Conservation (phyloP, 345 rosid species). For the Rhodamnia rubescens region DNA sequence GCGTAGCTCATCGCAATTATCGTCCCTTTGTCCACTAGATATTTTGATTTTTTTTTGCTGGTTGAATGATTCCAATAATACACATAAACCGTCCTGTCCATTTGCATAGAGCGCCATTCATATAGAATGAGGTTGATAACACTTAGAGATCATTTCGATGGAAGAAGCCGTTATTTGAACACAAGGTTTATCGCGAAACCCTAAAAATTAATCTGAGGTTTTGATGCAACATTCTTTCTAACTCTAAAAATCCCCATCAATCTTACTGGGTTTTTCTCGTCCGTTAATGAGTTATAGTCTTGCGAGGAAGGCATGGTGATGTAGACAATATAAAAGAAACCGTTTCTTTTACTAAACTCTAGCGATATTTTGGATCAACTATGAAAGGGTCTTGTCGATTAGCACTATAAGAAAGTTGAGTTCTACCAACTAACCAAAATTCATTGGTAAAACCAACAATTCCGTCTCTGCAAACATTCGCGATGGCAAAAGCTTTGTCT, state of each 20-base stretch:
- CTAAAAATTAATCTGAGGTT: background rate
- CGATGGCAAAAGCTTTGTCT: background rate
- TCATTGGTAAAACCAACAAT: background rate
- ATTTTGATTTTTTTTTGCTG: background rate
- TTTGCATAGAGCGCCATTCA: background rate
- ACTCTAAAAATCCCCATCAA: background rate
- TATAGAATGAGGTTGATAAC: background rate
- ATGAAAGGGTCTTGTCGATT: background rate
- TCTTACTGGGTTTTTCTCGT: background rate
- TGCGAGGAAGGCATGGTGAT: background rate
- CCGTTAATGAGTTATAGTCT: background rate
- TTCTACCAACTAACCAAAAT: background rate
- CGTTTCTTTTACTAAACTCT: background rate
- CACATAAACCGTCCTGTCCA: background rate
- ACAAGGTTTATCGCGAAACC: background rate
- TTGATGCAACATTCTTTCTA: background rate
- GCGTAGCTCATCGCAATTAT: background rate
- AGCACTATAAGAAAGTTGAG: background rate
- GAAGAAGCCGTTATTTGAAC: background rate
- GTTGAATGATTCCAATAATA: background rate
- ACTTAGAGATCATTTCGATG: background rate
- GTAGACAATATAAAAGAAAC: background rate
- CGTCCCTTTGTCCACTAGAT: background rate
- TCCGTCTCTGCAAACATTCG: background rate
- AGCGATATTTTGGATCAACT: background rate